Evolutionary conservation across 208 protist genomes (phyloP), one percentile per base, ranked within the genome.

Genomic region (Herpetomonas tarakana): DNA sequence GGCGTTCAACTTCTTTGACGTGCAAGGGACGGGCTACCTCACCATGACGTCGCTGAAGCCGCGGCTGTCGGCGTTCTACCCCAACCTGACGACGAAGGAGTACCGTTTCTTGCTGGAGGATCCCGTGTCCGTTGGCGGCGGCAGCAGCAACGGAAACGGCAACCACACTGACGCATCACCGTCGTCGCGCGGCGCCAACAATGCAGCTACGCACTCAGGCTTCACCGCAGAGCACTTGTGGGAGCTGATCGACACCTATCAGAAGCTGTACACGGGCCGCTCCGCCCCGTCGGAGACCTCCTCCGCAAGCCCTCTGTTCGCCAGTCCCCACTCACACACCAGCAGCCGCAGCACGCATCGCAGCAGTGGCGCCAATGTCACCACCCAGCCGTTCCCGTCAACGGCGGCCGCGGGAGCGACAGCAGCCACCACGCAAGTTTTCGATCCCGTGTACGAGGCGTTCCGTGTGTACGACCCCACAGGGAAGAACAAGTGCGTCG

Each of bases 1-100:
- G 4, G 94, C 92, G 3, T 98, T 98, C 58, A 74, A 87, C 30
- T 98, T 98, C 57, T 96, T 97, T 63, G 92, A 97, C 68, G 72
- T 93, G 12, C 64, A 82, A 25, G 80, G 81, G 25, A 92, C 79
- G 50, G 91, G 86, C 1, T 39, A 78, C 12, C 63, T 98, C 39
- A 95, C 78, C n/a, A 83, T 86, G 27, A 69, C 70, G n/a, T 82
- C 86, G 41, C 73, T 98, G 9, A 97, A 97, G 77, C 62, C 72
- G 26, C 78, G 92, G 18, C 81, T 98, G 59, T 86, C 83, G 25
- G 88, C 89, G 27, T 98, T 98, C 62, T 97, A 95, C 64, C 94
- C 92, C 3, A 73, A 96, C 44, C 71, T 98, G 65, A 94, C 91
- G 11, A 93, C 68, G 57, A 93, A 91, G 54, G 94, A 98, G 68